Evolutionary conservation across 441 rosid genomes (phyloP), one percentile per base, ranked within the genome.

Genomic region (Geranium incanum): DNA sequence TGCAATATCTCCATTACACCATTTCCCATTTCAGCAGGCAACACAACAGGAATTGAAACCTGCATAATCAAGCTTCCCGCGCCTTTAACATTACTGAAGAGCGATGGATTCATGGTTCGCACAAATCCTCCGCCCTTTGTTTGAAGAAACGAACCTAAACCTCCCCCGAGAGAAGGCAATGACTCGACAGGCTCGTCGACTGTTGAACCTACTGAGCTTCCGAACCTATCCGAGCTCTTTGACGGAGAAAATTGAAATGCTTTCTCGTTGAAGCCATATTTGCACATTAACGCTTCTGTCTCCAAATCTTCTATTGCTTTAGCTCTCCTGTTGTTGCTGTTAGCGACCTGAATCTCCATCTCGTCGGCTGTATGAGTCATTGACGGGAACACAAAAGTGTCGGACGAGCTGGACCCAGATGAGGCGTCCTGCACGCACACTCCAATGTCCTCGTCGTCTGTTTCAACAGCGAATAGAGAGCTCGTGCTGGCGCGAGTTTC

Each of bases 11-110:
- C 96, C 83, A 83, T 83, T 72, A 90, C 80, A 73, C 85, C 86
- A 71, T 89, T 86, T 66, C 98, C 98, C 98, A 94, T 91, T 82
- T 88, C 97, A 23, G 97, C 96, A 16, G 98, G 98, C 68, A 94
- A 92, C 71, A 94, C 98, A 72, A 91, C 93, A 2, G 98, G 97
- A 78, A 81, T 86, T 62, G 98, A 94, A 77, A 86, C 97, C 81
- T 94, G 98, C 96, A 94, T 94, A 81, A 94, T 77, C 86, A 94
- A 82, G 83, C 77, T 86, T 72, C 97, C 95, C 36, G 87, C 84
- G 23, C 78, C 80, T 83, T 91, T 89, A 0, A 88, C 82, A 41
- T 80, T 86, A 52, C 65, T 78, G 78, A 91, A 94, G 68, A 89
- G 80, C 37, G 83, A 77, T 45, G 96, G 88, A 75, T 75, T 89